A percentile compares a stretch with the other conserved stretches of the same genome.
Conservation (phyloP, 2,329 filamentous ascomycete genomes). For the Tolypocladium nubicola region DNA sequence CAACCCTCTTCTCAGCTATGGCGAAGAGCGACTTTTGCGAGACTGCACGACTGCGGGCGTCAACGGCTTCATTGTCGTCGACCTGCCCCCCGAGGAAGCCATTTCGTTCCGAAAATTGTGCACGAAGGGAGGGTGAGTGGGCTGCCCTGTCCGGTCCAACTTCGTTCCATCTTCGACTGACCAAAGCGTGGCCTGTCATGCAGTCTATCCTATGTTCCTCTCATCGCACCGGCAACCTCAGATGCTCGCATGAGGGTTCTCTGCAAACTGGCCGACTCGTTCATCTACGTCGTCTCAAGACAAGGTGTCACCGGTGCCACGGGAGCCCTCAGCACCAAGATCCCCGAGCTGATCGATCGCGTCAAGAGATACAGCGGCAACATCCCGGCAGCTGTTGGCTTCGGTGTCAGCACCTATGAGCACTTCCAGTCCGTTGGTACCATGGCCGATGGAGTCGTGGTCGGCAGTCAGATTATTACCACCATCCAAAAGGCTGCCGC, state of each 20-base stretch:
- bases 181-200: not conserved
- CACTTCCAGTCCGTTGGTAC: slow-evolving; percentile 80
- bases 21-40: slow-evolving; percentile 77
- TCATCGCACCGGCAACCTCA: slow-evolving; percentile 89
- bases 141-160: not conserved
- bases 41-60: slow-evolving; percentile 78
- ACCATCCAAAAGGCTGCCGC: slow-evolving; percentile 41
- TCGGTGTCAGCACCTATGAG: slow-evolving; percentile 90
- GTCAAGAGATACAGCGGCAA: slow-evolving; percentile 91
- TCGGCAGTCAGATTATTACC: slow-evolving; percentile 90
- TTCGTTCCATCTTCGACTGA: not conserved
- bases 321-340: slow-evolving; percentile 67
- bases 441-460: slow-evolving; percentile 88
- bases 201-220: slow-evolving; percentile 87
- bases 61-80: slow-evolving; percentile 95
- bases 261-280: slow-evolving; percentile 93
- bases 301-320: slow-evolving; percentile 94
- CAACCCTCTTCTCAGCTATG: slow-evolving; percentile 89
- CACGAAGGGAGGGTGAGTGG: slow-evolving; percentile 57
- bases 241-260: slow-evolving; percentile 90
- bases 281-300: slow-evolving; percentile 96
- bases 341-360: slow-evolving; percentile 70
- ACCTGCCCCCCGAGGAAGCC: slow-evolving; percentile 91
- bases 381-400: slow-evolving; percentile 84
- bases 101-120: slow-evolving; percentile 83